A percentile compares a stretch with the other conserved stretches of the same genome.
phyloP scores from a whole-genome alignment of 2,329 filamentous ascomycete genomes.

The Fusarium protoensiforme region DNA sequence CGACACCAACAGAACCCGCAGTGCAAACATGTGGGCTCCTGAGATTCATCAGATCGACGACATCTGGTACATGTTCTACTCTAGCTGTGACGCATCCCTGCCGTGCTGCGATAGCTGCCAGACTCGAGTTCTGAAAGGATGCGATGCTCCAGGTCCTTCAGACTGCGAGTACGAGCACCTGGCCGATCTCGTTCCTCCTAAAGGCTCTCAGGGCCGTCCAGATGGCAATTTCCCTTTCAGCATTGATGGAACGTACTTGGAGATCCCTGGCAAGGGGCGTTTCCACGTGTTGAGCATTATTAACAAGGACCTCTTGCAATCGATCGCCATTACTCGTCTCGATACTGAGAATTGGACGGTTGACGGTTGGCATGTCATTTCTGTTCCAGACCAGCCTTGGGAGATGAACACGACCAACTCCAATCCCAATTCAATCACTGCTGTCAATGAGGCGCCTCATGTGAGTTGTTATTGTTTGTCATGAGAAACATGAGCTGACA shows the following conservation, averaged over 20 bases:
- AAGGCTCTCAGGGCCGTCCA: neutral
- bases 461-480: neutral
- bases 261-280: slow-evolving; percentile 7
- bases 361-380: slow-evolving; percentile 20
- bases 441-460: slow-evolving; percentile 11
- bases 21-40: slow-evolving; percentile 23
- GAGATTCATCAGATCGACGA: slow-evolving; percentile 19
- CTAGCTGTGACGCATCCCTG: slow-evolving; percentile 6
- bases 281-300: slow-evolving; percentile 19
- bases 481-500: neutral
- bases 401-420: slow-evolving; percentile 22
- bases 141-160: neutral
- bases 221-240: slow-evolving; percentile 16
- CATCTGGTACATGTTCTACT: slow-evolving; percentile 28
- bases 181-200: slow-evolving; percentile 14
- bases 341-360: slow-evolving; percentile 19
- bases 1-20: slow-evolving; percentile 20
- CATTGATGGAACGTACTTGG: slow-evolving; percentile 22
- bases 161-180: slow-evolving; percentile 17
- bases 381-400: slow-evolving; percentile 16
- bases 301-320: slow-evolving; percentile 10
- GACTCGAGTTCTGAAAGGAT: slow-evolving; percentile 13
- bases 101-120: slow-evolving; percentile 20
- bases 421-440: neutral
- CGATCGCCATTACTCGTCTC: slow-evolving; percentile 12